Conservation (phyloP, 345 rosid genomes). For the Gossypium arboreum region DNA sequence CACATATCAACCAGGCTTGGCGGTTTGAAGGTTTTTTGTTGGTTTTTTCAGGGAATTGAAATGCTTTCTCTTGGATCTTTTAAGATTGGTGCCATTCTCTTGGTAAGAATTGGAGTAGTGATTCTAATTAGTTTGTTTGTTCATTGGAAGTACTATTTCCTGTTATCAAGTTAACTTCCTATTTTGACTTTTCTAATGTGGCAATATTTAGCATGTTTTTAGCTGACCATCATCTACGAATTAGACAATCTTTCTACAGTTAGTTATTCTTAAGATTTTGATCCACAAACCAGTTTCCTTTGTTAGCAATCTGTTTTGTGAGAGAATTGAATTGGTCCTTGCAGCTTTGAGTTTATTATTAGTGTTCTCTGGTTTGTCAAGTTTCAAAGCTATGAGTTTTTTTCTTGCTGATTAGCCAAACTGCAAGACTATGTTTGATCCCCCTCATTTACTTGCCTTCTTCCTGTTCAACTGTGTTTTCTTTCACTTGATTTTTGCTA, state of each 20-base stretch:
- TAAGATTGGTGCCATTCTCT: conserved; percentile 91
- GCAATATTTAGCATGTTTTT: neutral
- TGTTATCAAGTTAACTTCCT: neutral
- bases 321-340: neutral
- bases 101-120: conserved; percentile 48
- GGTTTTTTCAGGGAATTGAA: conserved; percentile 77
- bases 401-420: neutral
- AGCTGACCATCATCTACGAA: conserved; percentile 5
- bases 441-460: neutral
- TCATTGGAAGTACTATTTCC: neutral
- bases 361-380: neutral
- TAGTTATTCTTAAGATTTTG: neutral
- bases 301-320: conserved; percentile 1
- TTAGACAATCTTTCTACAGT: neutral
- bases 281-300: neutral
- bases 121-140: neutral
- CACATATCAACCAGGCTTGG: neutral
- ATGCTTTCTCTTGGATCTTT: conserved; percentile 98
- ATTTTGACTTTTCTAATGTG: neutral
- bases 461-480: neutral
- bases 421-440: neutral
- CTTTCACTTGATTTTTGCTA: neutral
- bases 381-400: neutral
- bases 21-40: conserved; percentile 1
- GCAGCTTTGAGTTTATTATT: neutral